Evolutionary conservation across 2,329 filamentous ascomycete genomes (phyloP), one percentile per base, ranked within the genome.

Genomic region (Colletotrichum australisinense): DNA sequence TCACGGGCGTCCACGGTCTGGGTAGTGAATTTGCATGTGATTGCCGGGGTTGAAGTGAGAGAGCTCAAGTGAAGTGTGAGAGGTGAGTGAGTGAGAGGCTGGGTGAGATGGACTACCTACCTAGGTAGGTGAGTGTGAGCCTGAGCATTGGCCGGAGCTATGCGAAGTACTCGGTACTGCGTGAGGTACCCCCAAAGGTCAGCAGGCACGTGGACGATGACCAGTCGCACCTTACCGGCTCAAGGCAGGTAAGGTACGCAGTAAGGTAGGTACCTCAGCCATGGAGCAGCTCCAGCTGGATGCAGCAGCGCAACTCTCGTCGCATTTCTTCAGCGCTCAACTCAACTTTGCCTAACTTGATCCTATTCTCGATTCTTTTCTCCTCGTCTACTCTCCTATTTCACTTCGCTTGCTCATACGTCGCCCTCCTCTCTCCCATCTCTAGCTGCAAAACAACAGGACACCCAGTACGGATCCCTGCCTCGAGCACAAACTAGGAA

Each of bases 1-100:
- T 24, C 30, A 12, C 2, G 24, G 24, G 52, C 52, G 24, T 24
- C 30, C 9, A 30, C 8, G 30, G 30, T 30, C n/a, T 24, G 14
- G 22, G 52, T 12, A 28, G 56, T 72, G 28, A 35, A 57, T 38
- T 72, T 72, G 69, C 64, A 72, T 72, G 69, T 72, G 69, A 72
- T 69, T 63, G 64, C 69, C 52, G 57, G 64, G 69, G 24, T 38
- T 38, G 46, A 52, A 32, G 46, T 52, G 60, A 55, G 28, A 58
- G 56, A 35, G 24, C 58, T 19, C 9, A 19, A 11, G 19, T 35
- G 30, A 58, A 19, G 22, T 58, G 30, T 19, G 56, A 12, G 55
- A 16, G 28, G 28, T 24, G 53, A 26, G 30, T 30, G 30, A 9
- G 30, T 30, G 30, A 28, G 8, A 32, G 56, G 19, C 28, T n/a